Evolutionary conservation across 169 alveolate genomes (phyloP), one percentile per base, ranked within the genome.

Genomic region (Plasmodium yoelii): DNA sequence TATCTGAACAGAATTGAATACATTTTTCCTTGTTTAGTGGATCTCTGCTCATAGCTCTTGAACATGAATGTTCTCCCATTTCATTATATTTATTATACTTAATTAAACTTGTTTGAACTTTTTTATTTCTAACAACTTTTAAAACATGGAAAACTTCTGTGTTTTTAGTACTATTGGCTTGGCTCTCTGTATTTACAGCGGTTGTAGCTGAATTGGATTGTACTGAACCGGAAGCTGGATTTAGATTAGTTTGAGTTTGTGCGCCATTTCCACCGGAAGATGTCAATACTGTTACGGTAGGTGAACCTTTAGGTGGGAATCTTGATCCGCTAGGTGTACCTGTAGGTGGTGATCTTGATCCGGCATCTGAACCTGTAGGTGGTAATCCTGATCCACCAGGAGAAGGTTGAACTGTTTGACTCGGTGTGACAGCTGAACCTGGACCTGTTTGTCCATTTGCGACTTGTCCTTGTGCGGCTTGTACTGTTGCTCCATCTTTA

Each of bases 1-100:
- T 64, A 5, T 64, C 12, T 0, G 28, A 3, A 64, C 73, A 64
- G 15, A 64, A 64, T 39, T 22, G 1, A 15, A 64, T 7, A 39
- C 73, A 64, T 28, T 64, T 56, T 34, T 34, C 73, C 10, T 28
- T n/a, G 13, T 64, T 64, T 8, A 12, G n/a, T 39, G 73, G 57
- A 19, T 64, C 26, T 2, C 13, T 7, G 5, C 56, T 53, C 12
- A 7, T 4, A 8, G 57, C 42, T 64, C 73, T 64, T 34, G 73
- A 49, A 8, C 82, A 69, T 5, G 44, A 12, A 13, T 69, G 56
- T 15, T n/a, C 59, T 69, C 67, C 13, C 26, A 26, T 5, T 47
- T 46, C 49, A 65, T 26, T 3, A 8, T 10, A 6, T 47, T 0
- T 3, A n/a, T 24, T 34, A 34, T 69, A 69, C 3, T 53, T 46